Conservation (phyloP, 1,284 basidiomycete genomes). For the Pholiota adiposa region DNA sequence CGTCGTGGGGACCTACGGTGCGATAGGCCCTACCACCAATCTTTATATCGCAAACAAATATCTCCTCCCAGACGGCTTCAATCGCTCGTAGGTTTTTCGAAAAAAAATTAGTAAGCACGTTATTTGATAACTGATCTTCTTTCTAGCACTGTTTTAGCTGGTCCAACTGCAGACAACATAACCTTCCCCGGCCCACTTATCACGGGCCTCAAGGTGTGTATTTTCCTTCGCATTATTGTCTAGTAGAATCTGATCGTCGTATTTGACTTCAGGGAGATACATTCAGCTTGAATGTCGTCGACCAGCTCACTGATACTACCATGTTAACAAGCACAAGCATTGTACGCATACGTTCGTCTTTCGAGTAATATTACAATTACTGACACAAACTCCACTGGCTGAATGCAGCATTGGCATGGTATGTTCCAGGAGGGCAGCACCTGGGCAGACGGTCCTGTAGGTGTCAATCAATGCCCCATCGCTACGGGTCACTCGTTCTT, state of each 20-base stretch:
- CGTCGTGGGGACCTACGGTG: not conserved
- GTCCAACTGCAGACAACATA: conserved; percentile 3
- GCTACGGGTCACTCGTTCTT: conserved; percentile 34
- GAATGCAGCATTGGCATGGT: conserved; percentile 28
- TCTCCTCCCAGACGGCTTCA: conserved; percentile 24
- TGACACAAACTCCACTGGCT: not conserved
- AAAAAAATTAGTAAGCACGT: too few relatives aligned
- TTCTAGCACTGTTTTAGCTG: conserved; percentile 21
- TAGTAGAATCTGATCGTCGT: not conserved
- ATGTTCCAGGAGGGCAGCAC: conserved; percentile 23
- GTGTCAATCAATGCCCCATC: conserved; percentile 48
- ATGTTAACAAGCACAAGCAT: conserved; percentile 32
- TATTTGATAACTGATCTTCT: not conserved
- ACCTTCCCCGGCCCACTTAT: conserved; percentile 27
- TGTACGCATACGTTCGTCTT: conserved; percentile 14
- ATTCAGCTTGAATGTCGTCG: conserved; percentile 30
- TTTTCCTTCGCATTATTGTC: not conserved
- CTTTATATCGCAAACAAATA: conserved; percentile 18
- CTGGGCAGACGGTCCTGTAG: conserved; percentile 28
- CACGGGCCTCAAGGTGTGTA: conserved; percentile 24
- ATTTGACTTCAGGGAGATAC: conserved; percentile 21
- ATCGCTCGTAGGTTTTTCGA: conserved; percentile 19
- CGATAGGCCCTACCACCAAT: conserved; percentile 18
- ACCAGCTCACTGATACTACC: conserved; percentile 27
- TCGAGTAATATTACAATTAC: conserved; percentile 3